Base-by-base conservation (phyloP, 2,329 filamentous ascomycete species). In the Dryadomyces quercus-mongolicae region DNA sequence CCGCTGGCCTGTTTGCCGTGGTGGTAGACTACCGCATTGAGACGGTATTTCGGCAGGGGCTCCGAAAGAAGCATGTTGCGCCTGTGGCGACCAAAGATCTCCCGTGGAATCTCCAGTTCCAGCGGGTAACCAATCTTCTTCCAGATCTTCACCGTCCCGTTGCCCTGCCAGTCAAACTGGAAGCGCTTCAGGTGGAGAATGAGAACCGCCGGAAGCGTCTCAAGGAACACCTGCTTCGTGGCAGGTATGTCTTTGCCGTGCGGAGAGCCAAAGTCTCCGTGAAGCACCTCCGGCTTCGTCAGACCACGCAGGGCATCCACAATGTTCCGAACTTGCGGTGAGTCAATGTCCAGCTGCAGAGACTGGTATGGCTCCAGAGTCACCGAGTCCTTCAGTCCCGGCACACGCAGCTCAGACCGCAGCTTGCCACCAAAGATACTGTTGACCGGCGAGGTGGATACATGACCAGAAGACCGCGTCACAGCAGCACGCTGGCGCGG, bases 131-230 rank as follows among this genome's bases (percentile, higher is more conserved):
- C 92, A 56, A 98, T 78, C 72, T 92, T 95, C 74, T 97, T 98
- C 88, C 92, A 96, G 59, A 97, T 95, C 75, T 98, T 98, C 64
- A 95, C 86, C 0, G 90, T 95, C 22, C 90, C 90, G 47, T 74
- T 74, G 7, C 85, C 87, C 55, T 85, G 81, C 57, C 84, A 88
- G 63, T 97, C 90, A 63, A 95, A 97, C 63, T 96, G 89, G 75
- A 98, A 98, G 47, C 93, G 88, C 72, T 98, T 98, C 45, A 98
- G 77, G 65, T 98, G 93, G 9, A 98, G 78, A 53, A 97, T 95
- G 13, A 98, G 78, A 4, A 97, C 88, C 0, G 90, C 88, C 0
- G 93, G 93, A 16, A 97, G 74, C 1, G 83, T 88, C 63, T 97
- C 92, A 58, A 98, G 95, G 61, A 94, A 90, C 2, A 95, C 84